Percentiles rank a stretch among this genome's conserved stretches.
Conservation (phyloP, 2,329 filamentous ascomycete genomes). For the Aspergillus piperis region DNA sequence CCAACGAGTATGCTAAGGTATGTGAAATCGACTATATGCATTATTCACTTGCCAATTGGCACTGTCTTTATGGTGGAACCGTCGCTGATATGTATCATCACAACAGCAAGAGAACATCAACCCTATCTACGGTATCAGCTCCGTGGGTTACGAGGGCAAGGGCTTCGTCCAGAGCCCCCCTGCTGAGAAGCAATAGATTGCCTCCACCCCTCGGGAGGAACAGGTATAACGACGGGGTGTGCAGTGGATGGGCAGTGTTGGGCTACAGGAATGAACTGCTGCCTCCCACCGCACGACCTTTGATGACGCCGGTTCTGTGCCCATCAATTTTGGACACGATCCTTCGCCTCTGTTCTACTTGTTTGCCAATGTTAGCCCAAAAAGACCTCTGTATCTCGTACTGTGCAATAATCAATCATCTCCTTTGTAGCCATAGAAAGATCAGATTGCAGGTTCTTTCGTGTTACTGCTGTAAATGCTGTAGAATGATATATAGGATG, state of each 20-base stretch:
- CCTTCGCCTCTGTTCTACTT: conserved; percentile 30
- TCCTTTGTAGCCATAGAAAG: conserved; percentile 45
- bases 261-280: conserved; percentile 6
- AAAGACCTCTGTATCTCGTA: conserved; percentile 44
- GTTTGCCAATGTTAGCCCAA: conserved; percentile 33
- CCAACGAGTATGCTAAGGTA: conserved; percentile 93
- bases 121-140: conserved; percentile 80
- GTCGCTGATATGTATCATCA: conserved; percentile 21
- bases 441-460: conserved; percentile 27
- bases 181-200: conserved; percentile 40
- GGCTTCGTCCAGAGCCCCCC: conserved; percentile 71
- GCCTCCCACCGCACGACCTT: conserved; percentile 12
- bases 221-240: conserved; percentile 25
- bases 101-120: conserved; percentile 77
- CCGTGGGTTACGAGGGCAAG: conserved; percentile 74
- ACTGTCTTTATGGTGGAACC: conserved; percentile 12
- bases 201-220: conserved; percentile 26
- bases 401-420: conserved; percentile 49
- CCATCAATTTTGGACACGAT: conserved; percentile 18
- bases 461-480: not conserved
- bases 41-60: not conserved
- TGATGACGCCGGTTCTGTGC: conserved; percentile 21
- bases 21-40: conserved; percentile 33
- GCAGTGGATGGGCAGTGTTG: conserved; percentile 17
- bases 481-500: not conserved